phyloP scores from a whole-genome alignment of 345 rosid genomes.

The Firmiana major region DNA sequence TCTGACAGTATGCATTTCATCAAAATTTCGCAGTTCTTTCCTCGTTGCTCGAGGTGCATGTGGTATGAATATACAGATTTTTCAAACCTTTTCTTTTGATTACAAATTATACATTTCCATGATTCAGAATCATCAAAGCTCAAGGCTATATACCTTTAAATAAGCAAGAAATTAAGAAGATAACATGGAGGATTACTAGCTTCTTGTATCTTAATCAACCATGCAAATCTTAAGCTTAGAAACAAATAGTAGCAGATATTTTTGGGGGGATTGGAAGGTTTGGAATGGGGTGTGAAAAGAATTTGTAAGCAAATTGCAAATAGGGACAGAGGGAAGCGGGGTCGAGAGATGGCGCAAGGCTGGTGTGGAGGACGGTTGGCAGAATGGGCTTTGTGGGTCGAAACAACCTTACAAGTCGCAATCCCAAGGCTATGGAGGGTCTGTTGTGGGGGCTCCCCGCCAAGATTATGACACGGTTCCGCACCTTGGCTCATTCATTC shows the following conservation, averaged over 20 bases:
- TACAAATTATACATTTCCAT: neutral
- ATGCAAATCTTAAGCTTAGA: neutral
- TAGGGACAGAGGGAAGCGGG: slow-evolving; percentile 16
- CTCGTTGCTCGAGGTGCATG: neutral
- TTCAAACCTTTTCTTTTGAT: neutral
- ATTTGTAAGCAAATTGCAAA: neutral
- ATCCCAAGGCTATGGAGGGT: slow-evolving; percentile 27
- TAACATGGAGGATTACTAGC: neutral
- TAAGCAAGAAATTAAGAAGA: neutral
- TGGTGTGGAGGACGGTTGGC: slow-evolving; percentile 32
- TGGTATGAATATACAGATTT: neutral
- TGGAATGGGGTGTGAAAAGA: neutral
- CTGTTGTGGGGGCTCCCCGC: neutral
- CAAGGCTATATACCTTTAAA: neutral
- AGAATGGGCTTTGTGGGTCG: slow-evolving; percentile 46
- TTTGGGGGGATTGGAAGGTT: neutral
- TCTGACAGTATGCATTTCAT: neutral
- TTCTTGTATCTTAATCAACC: neutral
- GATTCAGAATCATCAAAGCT: neutral
- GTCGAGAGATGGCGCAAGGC: slow-evolving; percentile 22
- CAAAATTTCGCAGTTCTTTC: neutral
- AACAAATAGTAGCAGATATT: neutral
- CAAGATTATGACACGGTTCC: neutral
- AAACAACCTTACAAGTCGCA: slow-evolving; percentile 29
- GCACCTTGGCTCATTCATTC: slow-evolving; percentile 30